phyloP scores from a whole-genome alignment of 306 rosid species.

The Cucumis melo region DNA sequence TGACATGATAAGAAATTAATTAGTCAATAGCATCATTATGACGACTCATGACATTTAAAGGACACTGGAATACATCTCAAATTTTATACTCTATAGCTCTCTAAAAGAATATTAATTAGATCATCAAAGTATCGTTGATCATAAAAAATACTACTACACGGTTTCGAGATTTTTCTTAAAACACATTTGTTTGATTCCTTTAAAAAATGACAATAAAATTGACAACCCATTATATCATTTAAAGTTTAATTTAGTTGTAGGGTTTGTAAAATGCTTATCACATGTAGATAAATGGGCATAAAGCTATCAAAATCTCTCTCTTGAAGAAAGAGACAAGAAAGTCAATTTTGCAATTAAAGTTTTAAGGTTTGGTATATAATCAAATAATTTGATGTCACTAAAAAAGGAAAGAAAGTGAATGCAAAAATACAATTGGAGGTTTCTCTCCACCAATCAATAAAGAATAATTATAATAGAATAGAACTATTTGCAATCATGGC shows the following conservation, averaged over 20 bases:
- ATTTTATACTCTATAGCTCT: too few species aligned
- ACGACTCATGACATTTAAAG: too few species aligned
- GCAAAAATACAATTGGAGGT: not conserved
- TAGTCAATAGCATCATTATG: too few species aligned
- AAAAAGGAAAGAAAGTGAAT: not conserved
- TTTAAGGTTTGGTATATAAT: not conserved
- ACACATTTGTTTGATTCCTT: too few species aligned
- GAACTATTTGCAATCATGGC: not conserved
- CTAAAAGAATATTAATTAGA: too few species aligned
- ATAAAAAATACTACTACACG: too few species aligned
- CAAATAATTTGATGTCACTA: not conserved
- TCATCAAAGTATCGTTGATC: too few species aligned
- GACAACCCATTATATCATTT: too few species aligned
- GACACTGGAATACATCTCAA: too few species aligned
- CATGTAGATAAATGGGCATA: not conserved
- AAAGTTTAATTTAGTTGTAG: not conserved
- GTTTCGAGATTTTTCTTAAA: too few species aligned
- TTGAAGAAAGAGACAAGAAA: not conserved
- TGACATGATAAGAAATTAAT: too few species aligned
- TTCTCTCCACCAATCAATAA: not conserved
- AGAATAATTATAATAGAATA: not conserved
- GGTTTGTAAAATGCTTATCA: not conserved
- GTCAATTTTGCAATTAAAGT: not conserved
- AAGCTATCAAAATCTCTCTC: not conserved
- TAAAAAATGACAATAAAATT: too few species aligned